Percentiles rank a stretch among this genome's conserved stretches.
These are phyloP conservation scores for Fusarium nygamai DNA, from an alignment of 2,329 filamentous ascomycete genomes.

Conservation along the genomic window DNA sequence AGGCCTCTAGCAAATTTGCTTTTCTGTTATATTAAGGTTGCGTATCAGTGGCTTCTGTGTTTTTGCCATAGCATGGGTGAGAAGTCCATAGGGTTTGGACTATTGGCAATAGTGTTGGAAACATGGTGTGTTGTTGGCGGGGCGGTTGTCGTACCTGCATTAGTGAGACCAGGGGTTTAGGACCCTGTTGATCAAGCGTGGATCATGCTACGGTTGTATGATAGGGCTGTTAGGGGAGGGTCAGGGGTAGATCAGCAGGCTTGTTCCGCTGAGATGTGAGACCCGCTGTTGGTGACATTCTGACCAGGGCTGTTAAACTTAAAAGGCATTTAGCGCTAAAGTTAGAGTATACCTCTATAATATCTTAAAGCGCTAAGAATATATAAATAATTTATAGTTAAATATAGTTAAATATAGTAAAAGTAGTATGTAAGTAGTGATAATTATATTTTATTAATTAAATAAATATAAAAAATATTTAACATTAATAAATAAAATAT, in stretches of 20 bases:
- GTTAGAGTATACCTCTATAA: no score
- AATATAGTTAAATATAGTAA: no score
- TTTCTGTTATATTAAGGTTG: background rate
- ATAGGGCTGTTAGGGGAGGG: no score
- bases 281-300: background rate
- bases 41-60: background rate
- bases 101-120: background rate
- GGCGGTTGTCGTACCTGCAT: background rate
- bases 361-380: no score
- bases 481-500: no score
- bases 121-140: background rate
- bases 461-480: no score
- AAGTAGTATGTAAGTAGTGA: no score
- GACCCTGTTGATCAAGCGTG: background rate
- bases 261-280: background rate
- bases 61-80: background rate
- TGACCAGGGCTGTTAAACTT: no score
- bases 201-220: background rate
- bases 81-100: no score
- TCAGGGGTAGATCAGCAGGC: no score
- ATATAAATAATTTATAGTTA: no score
- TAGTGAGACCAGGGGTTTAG: background rate
- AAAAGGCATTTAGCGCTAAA: fast-evolving
- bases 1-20: background rate
- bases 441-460: no score